Evolutionary conservation across 257 asterid species (phyloP), one percentile per base, ranked within the genome.

Genomic region (Phtheirospermum japonicum): DNA sequence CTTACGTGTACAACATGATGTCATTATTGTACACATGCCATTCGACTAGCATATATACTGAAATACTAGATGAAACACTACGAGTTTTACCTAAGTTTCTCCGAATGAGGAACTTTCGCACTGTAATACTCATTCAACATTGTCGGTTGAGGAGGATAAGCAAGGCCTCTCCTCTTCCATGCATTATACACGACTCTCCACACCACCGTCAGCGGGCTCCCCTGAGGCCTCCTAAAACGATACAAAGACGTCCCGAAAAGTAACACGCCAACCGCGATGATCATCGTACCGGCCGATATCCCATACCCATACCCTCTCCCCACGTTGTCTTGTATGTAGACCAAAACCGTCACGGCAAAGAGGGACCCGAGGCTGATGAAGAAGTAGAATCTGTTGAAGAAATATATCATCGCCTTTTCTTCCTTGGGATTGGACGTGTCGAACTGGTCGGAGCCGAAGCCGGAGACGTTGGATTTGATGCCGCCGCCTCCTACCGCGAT

Each of bases 221-320:
- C 97, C 61, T 76, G 79, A 4, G 97, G 95, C 79, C 57, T 68
- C 70, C 77, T 70, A 51, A 73, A 85, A 48, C 97, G 72, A 64
- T 90, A 90, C 54, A 80, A 52, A 0, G 34, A 4, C 1, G 87
- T 84, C 51, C 97, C 96, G 18, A 67, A 62, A 3, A 87, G 66
- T 64, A 89, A 63, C 0, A 89, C 58, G 4, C 31, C 73, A 0
- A 89, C 83, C 0, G 89, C 95, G 2, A 84, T 60, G 2, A 80
- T 54, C 95, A 87, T 89, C 0, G 97, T 87, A 4, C 78, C 95
- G 0, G 90, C 95, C 2, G 97, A 87, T 18, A 89, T 83, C 10
- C 97, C 97, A 32, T 87, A 90, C 3, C 97, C 97, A 71, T 79
- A 80, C 2, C 94, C 96, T 63, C 97, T 75, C 28, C 96, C 95